Evolutionary conservation across 2,329 filamentous ascomycete species (phyloP), one percentile per base, ranked within the genome.

Genomic region (Aspergillus fijiensis): DNA sequence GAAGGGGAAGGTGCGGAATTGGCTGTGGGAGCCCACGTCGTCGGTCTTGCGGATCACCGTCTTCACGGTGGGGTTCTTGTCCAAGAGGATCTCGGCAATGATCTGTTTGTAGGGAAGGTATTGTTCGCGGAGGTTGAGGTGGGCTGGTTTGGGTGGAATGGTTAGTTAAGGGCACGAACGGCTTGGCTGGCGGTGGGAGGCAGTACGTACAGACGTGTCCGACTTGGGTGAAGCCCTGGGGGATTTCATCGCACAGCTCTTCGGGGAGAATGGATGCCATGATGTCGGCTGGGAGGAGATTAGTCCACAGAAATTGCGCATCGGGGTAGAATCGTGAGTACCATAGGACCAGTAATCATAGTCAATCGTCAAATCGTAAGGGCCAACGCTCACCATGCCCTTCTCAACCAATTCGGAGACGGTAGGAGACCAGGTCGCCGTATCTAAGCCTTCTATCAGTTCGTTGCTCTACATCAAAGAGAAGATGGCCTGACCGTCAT

Each of bases 11-110:
- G 95, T 98, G 55, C 95, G 87, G 78, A 91, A 99, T 73, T 92
- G 87, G 67, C 88, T 95, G 68, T 91, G 88, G 23, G 86, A 85
- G 60, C 95, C 95, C 9, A 99, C 94, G 62, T 91, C 88, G 76
- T 96, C 89, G 49, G 89, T 85, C 77, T 99, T 99, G 83, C 97
- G 97, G 79, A 99, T 97, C 67, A 99, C 93, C 0, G 95, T 99
- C 61, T 82, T 84, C 61, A 97, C 86, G 50, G 79, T 80, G 10
- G 87, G 84, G 76, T 96, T 96, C 79, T 99, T 99, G 80, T 98
- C 95, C 55, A 92, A 79, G 21, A 99, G 80, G 2, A 98, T 88
- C 69, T 94, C 82, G 0, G 90, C 95, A 53, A 98, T 93, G 48
- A 98, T 74, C 65, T 89, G 76, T 76, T 95, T 96, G 81, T 96